phyloP scores from a whole-genome alignment of 495 filamentous ascomycete species.

The Aspergillus sclerotiicarbonarius region DNA sequence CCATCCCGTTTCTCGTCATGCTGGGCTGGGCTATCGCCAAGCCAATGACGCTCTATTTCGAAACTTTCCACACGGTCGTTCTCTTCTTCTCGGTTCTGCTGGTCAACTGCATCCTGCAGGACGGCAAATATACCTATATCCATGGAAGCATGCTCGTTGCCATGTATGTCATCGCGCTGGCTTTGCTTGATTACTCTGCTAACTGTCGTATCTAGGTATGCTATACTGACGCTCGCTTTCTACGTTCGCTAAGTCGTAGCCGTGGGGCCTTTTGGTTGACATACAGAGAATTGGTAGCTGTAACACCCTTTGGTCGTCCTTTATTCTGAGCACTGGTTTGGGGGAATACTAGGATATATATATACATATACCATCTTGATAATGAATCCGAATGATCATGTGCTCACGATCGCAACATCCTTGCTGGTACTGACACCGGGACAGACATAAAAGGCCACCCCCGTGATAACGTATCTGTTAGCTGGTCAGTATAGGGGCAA shows the following conservation, averaged over 20 bases:
- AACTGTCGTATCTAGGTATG: constrained; percentile 42
- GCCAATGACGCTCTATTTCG: constrained; percentile 38
- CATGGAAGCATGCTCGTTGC: constrained; percentile 23
- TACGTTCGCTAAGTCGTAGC: constrained; percentile 52
- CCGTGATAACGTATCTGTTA: constrained; percentile 17
- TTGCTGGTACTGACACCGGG: constrained; percentile 2
- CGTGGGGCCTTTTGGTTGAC: not conserved
- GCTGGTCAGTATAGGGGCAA: not conserved
- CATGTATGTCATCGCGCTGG: constrained; percentile 1
- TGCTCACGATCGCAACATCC: not conserved
- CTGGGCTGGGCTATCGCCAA: constrained; percentile 37
- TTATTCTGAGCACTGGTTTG: not conserved
- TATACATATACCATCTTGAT: not conserved
- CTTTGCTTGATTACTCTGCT: not conserved
- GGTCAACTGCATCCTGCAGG: constrained; percentile 45
- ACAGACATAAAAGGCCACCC: constrained; percentile 18
- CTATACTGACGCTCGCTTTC: constrained; percentile 77
- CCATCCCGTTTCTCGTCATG: constrained; percentile 41
- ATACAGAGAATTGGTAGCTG: not conserved
- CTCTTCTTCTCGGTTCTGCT: constrained; percentile 31
- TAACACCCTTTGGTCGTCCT: not conserved
- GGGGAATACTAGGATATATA: not conserved
- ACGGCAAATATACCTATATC: constrained; percentile 64
- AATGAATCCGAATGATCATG: not conserved
- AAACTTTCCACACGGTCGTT: constrained; percentile 35